Percentiles rank a stretch among this genome's conserved stretches.
Conservation (phyloP, 768 basidiomycete species). For the Suillus tomentosus region DNA sequence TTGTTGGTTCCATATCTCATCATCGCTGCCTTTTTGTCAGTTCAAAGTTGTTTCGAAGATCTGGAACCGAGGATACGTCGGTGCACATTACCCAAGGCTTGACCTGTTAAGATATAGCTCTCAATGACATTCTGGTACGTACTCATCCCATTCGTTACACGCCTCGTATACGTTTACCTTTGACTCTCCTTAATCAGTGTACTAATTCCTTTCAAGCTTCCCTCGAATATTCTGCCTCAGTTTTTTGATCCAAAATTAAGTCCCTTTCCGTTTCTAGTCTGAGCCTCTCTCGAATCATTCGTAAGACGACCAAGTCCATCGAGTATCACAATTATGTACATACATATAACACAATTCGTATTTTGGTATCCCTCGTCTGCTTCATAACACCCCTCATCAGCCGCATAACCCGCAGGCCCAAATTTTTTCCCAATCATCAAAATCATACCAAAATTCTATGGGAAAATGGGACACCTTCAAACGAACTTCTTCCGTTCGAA, state of each 20-base stretch:
- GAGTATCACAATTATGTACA: not conserved
- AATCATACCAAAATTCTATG: not conserved
- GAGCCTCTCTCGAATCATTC: too few species aligned
- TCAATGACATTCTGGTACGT: too few species aligned
- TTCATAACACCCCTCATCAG: not conserved
- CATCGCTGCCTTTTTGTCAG: not conserved
- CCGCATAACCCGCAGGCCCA: not conserved
- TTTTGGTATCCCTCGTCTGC: not conserved
- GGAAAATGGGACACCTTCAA: not conserved
- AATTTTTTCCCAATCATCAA: not conserved
- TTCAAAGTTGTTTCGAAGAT: not conserved
- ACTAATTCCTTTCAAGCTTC: too few species aligned
- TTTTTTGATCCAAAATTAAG: too few species aligned
- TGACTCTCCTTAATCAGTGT: too few species aligned
- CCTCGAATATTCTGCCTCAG: too few species aligned
- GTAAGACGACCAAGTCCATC: not conserved
- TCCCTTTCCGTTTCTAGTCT: too few species aligned
- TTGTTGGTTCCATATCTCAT: not conserved
- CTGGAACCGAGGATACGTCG: not conserved
- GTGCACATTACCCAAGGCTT: too few species aligned
- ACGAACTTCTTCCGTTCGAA: not conserved
- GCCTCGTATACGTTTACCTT: too few species aligned
- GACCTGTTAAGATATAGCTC: too few species aligned
- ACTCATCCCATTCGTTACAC: too few species aligned
- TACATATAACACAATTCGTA: not conserved